phyloP scores from a whole-genome alignment of 352 stramenopile genomes.

The Globisporangium camurandrum region DNA sequence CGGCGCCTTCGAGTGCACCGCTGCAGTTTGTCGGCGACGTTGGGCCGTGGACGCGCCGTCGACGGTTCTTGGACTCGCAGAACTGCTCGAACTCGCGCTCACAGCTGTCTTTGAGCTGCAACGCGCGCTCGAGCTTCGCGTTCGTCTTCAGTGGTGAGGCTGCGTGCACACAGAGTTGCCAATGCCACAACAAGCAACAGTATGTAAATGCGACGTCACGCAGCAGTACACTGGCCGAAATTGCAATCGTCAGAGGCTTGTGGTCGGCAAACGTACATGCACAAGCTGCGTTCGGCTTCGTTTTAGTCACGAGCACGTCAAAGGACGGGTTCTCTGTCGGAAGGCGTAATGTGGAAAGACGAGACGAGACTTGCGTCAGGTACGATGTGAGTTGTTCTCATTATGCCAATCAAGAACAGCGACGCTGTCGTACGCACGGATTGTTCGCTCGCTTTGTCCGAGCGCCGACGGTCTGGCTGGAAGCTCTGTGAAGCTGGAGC shows the following conservation, averaged over 20 bases:
- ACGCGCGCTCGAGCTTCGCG: conserved; percentile 43
- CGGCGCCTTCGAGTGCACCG: conserved; percentile 7
- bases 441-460: background rate
- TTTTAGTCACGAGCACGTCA: background rate
- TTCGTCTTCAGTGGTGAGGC: conserved; percentile 15
- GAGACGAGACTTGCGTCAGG: background rate
- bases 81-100: conserved; percentile 38
- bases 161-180: background rate
- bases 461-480: background rate
- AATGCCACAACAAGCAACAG: background rate
- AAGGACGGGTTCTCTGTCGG: conserved; percentile 4
- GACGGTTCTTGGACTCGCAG: conserved; percentile 30
- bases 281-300: no score
- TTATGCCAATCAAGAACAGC: background rate
- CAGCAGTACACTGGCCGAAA: background rate
- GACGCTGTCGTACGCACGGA: background rate
- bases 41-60: conserved; percentile 3
- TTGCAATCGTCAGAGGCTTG: no score
- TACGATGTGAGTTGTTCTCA: no score
- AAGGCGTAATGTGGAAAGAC: no score
- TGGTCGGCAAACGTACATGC: background rate
- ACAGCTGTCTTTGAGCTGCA: conserved; percentile 44
- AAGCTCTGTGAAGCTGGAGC: background rate
- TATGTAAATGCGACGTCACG: background rate
- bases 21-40: conserved; percentile 1